Percentiles rank a stretch among this genome's conserved stretches.
Conservation (phyloP, 345 rosid species). For the Moricandia arvensis region DNA sequence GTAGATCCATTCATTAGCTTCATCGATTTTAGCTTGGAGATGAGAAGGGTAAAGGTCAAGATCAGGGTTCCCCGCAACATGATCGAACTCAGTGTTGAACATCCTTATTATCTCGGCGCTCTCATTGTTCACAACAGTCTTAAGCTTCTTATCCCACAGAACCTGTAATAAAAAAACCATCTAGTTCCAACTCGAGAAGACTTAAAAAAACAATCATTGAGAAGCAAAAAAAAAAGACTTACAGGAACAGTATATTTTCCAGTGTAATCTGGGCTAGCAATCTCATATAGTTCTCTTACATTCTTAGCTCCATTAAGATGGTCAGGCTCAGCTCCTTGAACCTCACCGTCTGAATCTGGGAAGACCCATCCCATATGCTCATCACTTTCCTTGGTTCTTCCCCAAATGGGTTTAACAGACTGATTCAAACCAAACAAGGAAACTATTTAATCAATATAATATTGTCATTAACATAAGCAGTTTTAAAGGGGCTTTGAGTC, state of each 20-base stretch:
- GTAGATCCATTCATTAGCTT: constrained; percentile 48
- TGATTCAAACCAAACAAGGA: too few relatives aligned
- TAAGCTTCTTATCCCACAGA: constrained; percentile 60
- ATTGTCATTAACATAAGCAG: not conserved
- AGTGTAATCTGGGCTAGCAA: constrained; percentile 63
- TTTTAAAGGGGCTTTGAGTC: not conserved
- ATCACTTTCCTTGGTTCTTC: constrained; percentile 69
- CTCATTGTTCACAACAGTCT: constrained; percentile 56
- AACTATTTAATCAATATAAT: too few relatives aligned
- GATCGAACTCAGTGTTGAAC: constrained; percentile 48
- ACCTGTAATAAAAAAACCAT: constrained; percentile 11
- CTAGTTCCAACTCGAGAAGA: too few relatives aligned
- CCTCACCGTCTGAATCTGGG: constrained; percentile 55
- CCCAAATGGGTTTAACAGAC: constrained; percentile 76
- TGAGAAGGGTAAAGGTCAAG: constrained; percentile 47
- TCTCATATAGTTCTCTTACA: constrained; percentile 67
- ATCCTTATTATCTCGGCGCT: constrained; percentile 55
- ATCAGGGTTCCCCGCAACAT: constrained; percentile 41
- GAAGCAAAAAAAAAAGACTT: constrained; percentile 30
- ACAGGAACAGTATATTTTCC: constrained; percentile 86
- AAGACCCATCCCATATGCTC: constrained; percentile 92
- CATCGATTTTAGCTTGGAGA: constrained; percentile 38
- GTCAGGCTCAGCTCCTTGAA: constrained; percentile 72
- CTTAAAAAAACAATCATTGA: too few relatives aligned
- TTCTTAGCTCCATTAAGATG: constrained; percentile 63